phyloP scores from a whole-genome alignment of 805 yeast species.

The Myxozyma sirexii region DNA sequence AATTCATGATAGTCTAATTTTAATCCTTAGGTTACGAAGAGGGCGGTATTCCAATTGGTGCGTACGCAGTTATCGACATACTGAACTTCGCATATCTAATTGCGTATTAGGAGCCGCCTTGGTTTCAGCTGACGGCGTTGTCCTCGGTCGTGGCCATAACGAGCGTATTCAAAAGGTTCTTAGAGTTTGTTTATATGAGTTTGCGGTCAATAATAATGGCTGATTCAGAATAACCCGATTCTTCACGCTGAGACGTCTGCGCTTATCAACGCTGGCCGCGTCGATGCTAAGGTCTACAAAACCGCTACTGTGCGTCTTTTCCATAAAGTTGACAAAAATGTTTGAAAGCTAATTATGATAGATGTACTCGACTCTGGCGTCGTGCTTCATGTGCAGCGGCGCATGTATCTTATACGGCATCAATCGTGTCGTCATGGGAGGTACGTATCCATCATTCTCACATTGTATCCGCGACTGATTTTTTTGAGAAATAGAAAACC shows the following conservation, averaged over 20 bases:
- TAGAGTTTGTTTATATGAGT: background rate
- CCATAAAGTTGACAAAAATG: background rate
- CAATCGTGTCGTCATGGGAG: slow-evolving; percentile 80
- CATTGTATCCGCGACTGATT: no score
- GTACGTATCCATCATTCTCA: slow-evolving; percentile 11
- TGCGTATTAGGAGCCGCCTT: slow-evolving; percentile 61
- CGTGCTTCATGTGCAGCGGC: slow-evolving; percentile 95
- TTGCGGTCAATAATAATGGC: background rate
- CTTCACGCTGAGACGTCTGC: slow-evolving; percentile 92
- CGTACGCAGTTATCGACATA: background rate
- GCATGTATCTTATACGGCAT: slow-evolving; percentile 88
- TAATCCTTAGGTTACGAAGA: slow-evolving; percentile 68
- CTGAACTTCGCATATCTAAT: background rate
- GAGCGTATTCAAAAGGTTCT: slow-evolving; percentile 83
- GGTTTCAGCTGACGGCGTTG: slow-evolving; percentile 71
- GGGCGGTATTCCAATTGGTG: slow-evolving; percentile 86
- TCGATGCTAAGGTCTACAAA: slow-evolving; percentile 76
- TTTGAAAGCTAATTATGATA: background rate
- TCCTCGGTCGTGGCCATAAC: slow-evolving; percentile 89
- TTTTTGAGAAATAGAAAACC: slow-evolving; percentile 61
- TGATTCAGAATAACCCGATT: slow-evolving; percentile 48
- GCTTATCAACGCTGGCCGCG: slow-evolving; percentile 86
- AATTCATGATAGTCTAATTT: no score
- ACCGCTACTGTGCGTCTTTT: slow-evolving; percentile 58
- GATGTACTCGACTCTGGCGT: slow-evolving; percentile 88